Evolutionary conservation across 164 flowering plant species (phyloP).

Genomic region (Annona squamosa): DNA sequence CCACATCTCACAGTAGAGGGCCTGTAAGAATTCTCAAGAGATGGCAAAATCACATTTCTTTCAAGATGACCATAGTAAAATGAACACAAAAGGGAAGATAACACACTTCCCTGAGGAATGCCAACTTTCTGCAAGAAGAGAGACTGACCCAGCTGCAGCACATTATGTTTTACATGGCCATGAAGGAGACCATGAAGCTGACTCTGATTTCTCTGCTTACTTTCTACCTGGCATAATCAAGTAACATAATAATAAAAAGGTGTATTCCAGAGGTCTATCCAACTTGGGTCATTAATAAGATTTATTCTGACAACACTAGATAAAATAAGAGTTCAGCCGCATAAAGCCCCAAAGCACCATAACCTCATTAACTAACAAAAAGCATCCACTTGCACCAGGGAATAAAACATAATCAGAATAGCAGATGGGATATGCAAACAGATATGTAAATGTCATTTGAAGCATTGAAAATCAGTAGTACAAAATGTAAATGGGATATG

Average conservation of each 20-base stretch:
- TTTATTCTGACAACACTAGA: neutral
- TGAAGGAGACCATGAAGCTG: slow-evolving; percentile 31
- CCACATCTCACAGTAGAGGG: slow-evolving; percentile 2
- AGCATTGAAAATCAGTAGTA: neutral
- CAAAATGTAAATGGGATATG: neutral
- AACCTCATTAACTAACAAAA: too few relatives aligned
- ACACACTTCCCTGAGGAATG: slow-evolving; percentile 87
- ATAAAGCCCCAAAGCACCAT: neutral
- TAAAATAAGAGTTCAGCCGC: neutral
- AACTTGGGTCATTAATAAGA: neutral
- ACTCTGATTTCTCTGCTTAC: slow-evolving; percentile 27
- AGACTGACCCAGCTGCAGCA: slow-evolving; percentile 38
- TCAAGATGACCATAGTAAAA: slow-evolving; percentile 82
- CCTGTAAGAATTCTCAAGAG: slow-evolving; percentile 35
- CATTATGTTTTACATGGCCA: slow-evolving; percentile 66
- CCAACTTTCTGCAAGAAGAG: slow-evolving; percentile 71
- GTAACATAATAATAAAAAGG: neutral
- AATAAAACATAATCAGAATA: neutral
- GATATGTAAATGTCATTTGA: neutral
- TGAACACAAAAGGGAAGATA: slow-evolving; percentile 82
- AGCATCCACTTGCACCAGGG: too few relatives aligned
- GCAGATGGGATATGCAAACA: neutral
- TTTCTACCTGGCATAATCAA: slow-evolving; percentile 33
- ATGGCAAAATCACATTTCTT: slow-evolving; percentile 54
- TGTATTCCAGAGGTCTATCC: neutral